Evolutionary conservation across 1,284 basidiomycete genomes (phyloP), one percentile per base, ranked within the genome.

Genomic region (Trichosporon ovoides): DNA sequence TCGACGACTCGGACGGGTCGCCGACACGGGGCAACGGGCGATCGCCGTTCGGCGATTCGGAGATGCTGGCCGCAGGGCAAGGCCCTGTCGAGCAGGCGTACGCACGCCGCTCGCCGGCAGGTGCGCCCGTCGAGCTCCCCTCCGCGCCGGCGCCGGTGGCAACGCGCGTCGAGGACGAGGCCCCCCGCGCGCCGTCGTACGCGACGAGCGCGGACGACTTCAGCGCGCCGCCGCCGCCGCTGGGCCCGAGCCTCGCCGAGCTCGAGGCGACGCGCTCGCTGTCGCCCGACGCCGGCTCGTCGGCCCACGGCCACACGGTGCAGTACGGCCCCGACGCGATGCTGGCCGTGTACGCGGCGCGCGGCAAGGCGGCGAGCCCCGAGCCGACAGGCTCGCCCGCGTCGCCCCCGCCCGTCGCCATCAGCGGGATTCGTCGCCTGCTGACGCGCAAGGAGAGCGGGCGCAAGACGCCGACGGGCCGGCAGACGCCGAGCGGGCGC

Each of bases 1-100:
- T 73, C 33, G 71, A 71, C 33, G 74, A 77, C 48, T 62, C 72
- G 37, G 63, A 69, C 54, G 66, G 85, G 59, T 85, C 83, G 12
- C 89, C 89, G 10, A 83, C 83, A 3, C 89, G 91, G 72, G 79
- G 83, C 0, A 73, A 77, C 28, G 89, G 89, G 35, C 82, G 89
- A 4, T 66, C 84, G 51, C 80, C 83, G 7, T 80, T 91, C 50
- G 85, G 82, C 4, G 76, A 83, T 0, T 85, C 87, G 37, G 87
- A 87, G 66, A 87, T 90, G 63, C 53, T 62, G 61, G 51, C 68
- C 24, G 68, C 61, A 13, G 54, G 62, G 9, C 54, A 66, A 38
- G 64, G 20, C 22, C 18, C n/a, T 24, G 11, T 31, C 14, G 38
- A 36, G 12, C 36, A 38, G 22, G 22, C n/a, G 13, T 37, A 36